Base-by-base conservation (phyloP, 1,139 yeast genomes). In the Lodderomyces metapsilosis region DNA sequence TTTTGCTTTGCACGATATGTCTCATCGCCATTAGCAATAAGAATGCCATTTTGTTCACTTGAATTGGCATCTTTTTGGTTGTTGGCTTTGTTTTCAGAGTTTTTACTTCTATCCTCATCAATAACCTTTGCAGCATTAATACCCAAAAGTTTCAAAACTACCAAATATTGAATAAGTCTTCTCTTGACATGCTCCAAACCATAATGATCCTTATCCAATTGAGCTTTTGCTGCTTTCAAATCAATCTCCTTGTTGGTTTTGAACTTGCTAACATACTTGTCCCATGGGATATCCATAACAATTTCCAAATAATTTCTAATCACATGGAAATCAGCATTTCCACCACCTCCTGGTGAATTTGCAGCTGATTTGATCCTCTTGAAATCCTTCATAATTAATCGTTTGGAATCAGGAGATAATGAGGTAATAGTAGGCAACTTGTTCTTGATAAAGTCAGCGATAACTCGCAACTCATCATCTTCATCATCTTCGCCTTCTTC, bases 121-220 rank as follows among this genome's bases (percentile, higher is more conserved):
- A 51, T 47, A 13, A 13, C 8, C 30, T 52, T 50, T 22, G 67
- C 70, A 1, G 73, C 73, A 46, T 67, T 68, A 22, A 64, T 57
- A 6, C 72, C 74, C 42, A 83, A 77, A 33, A 88, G 68, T 49
- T 86, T 84, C 52, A 87, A 65, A 10, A 88, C 91, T 8, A 92
- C 89, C 39, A 88, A 66, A 56, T 88, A 88, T 58, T 91, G 96
- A 37, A 89, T 63, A 42, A 91, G 74, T 42, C 97, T 73, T 52
- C 78, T 84, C 60, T 91, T 91, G 39, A 88, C 95, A 48, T 83
- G 80, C 44, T 81, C 80, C 57, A 91, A 71, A 15, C 97, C 97
- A 58, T 80, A 87, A 62, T 91, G 97, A 52, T 88, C 96, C 25
- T 71, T 73, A 57, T 89, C 88, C 33, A 91, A 67, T 46, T 82